Evolutionary conservation across 2,329 filamentous ascomycete genomes (phyloP).

Genomic region (Talaromyces marneffei): DNA sequence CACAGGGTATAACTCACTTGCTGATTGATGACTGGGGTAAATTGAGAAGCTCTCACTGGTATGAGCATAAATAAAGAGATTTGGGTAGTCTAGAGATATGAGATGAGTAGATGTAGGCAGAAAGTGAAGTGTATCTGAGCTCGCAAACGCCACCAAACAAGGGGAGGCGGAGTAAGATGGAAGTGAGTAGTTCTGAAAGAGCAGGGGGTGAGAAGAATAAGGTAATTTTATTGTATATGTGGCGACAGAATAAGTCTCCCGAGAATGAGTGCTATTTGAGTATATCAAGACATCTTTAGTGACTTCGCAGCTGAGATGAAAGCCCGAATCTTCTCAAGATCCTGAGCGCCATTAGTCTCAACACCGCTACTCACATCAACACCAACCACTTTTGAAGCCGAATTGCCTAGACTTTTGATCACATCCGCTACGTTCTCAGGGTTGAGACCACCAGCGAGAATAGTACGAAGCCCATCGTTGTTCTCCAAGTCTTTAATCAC

Average conservation of each 20-base stretch:
- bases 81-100: not conserved
- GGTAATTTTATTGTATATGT: not conserved
- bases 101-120: not conserved
- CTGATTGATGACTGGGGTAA: not conserved
- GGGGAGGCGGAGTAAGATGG: not conserved
- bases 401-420: constrained; percentile 57
- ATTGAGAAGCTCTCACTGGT: not conserved
- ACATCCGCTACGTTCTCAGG: constrained; percentile 69
- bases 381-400: constrained; percentile 61
- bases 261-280: not conserved
- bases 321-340: constrained; percentile 68
- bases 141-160: not conserved
- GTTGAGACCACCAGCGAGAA: constrained; percentile 80
- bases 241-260: not conserved
- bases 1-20: not conserved
- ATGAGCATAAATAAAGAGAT: not conserved
- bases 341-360: constrained; percentile 75
- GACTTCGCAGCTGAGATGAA: constrained; percentile 73
- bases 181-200: not conserved
- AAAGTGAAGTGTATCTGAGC: not conserved
- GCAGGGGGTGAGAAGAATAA: not conserved
- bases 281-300: constrained; percentile 12
- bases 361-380: constrained; percentile 95
- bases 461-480: constrained; percentile 65
- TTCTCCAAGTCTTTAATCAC: constrained; percentile 61